These are phyloP conservation scores for Geranium brycei DNA, from an alignment of 345 rosid genomes.

Conservation along the genomic window DNA sequence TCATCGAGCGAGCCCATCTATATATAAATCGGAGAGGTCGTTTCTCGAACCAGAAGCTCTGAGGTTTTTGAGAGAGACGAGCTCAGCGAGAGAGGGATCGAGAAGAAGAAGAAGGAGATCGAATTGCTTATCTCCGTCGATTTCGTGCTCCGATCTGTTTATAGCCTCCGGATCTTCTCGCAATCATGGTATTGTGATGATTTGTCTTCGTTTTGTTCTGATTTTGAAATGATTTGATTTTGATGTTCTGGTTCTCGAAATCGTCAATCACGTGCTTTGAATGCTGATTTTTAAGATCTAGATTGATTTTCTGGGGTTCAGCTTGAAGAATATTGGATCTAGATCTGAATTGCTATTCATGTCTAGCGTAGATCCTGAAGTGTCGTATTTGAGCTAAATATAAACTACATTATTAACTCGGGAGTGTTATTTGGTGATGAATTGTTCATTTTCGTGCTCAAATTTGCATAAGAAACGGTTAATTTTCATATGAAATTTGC, in stretches of 20 bases:
- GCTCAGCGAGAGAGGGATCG: slow-evolving; percentile 10
- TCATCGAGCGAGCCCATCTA: too few species aligned
- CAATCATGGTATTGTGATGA: slow-evolving; percentile 22
- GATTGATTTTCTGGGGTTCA: neutral
- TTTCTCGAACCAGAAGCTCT: neutral
- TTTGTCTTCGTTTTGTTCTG: neutral
- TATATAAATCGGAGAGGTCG: slow-evolving; percentile 6
- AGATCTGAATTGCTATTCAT: too few species aligned
- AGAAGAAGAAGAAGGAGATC: neutral
- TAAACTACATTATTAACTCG: neutral
- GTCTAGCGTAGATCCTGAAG: neutral
- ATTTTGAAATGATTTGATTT: neutral
- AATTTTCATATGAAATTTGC: neutral
- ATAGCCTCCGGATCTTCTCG: neutral
- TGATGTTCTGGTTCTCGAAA: neutral
- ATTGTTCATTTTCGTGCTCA: neutral
- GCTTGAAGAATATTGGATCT: neutral
- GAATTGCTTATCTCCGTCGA: slow-evolving; percentile 2
- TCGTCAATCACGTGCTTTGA: neutral
- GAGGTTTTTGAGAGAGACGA: neutral
- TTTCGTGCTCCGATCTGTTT: slow-evolving; percentile 11
- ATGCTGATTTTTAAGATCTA: neutral
- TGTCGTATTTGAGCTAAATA: neutral
- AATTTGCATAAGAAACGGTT: neutral
- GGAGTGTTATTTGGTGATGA: neutral